These are phyloP conservation scores for Suillus discolor DNA, from an alignment of 768 basidiomycete species.

Conservation along the genomic window DNA sequence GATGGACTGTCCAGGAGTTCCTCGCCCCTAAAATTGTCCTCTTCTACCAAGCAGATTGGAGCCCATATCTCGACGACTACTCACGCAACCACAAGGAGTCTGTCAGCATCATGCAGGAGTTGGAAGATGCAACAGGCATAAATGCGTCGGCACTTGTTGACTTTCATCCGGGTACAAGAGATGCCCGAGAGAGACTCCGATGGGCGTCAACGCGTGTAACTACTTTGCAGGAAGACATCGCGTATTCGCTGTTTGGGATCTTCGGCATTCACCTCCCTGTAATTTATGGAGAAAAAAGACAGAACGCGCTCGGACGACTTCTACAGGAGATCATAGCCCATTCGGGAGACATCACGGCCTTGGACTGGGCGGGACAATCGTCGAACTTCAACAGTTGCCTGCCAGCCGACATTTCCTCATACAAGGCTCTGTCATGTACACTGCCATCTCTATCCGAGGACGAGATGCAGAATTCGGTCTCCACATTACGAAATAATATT, in stretches of 20 bases:
- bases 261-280: neutral
- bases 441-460: neutral
- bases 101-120: neutral
- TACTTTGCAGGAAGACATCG: neutral
- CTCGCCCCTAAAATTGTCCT: neutral
- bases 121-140: neutral
- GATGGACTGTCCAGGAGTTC: neutral
- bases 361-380: neutral
- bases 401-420: neutral
- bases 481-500: neutral
- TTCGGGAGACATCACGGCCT: neutral
- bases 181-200: neutral
- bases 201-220: neutral
- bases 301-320: neutral
- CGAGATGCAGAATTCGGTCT: neutral
- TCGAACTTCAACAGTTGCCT: neutral
- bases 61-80: neutral
- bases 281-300: neutral
- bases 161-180: neutral
- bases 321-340: neutral
- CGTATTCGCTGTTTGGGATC: neutral
- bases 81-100: neutral
- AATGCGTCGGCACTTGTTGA: rapidly evolving
- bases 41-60: neutral
- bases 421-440: neutral